phyloP scores from a whole-genome alignment of 1,284 basidiomycete species.

The Peniophora sp. region DNA sequence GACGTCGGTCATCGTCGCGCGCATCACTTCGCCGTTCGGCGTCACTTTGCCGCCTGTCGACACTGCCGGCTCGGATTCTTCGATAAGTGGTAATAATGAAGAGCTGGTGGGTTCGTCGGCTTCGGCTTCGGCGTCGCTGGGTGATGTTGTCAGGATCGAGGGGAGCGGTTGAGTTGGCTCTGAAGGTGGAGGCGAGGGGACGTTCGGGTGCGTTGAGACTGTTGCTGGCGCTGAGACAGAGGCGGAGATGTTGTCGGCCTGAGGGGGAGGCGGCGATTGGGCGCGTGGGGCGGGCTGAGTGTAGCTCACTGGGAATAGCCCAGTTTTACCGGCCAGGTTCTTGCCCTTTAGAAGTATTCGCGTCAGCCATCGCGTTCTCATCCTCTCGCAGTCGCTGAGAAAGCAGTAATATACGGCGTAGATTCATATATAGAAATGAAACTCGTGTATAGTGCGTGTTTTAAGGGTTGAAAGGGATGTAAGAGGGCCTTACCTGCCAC shows the following conservation, averaged over 20 bases:
- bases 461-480: conserved; percentile 4
- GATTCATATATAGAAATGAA: conserved; percentile 1
- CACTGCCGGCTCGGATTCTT: conserved; percentile 34
- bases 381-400: no score
- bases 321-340: conserved; percentile 74
- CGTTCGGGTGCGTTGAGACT: neutral
- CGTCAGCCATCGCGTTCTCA: conserved; percentile 6
- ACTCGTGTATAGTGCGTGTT: conserved; percentile 5
- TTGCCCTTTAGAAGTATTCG: conserved; percentile 54
- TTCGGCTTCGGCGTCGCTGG: conserved; percentile 17
- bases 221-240: neutral
- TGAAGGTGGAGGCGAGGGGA: neutral
- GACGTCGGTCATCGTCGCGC: conserved; percentile 80
- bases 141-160: neutral
- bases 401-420: no score
- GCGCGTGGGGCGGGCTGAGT: conserved; percentile 57
- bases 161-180: neutral
- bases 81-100: conserved; percentile 32
- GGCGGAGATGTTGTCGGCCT: neutral
- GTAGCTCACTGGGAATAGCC: conserved; percentile 90
- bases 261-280: conserved; percentile 12
- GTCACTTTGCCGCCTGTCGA: conserved; percentile 18
- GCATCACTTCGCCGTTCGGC: conserved; percentile 54
- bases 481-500: conserved; percentile 77
- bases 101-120: conserved; percentile 7